Evolutionary conservation across 176 grass and related monocot species (phyloP).

Genomic region (Pontederia paniculata): DNA sequence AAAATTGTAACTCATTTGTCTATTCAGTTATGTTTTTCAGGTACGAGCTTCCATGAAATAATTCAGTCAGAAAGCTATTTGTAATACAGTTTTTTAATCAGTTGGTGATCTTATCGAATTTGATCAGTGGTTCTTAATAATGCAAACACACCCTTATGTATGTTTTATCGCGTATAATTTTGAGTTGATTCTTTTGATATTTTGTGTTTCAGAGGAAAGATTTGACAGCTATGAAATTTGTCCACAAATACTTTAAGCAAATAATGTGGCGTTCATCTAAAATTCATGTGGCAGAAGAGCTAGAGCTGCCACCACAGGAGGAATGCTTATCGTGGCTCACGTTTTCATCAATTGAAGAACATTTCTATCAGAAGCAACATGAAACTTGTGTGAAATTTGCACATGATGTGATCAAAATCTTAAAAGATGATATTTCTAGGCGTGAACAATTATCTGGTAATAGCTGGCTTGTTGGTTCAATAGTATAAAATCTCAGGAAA

Average conservation of each 20-base stretch:
- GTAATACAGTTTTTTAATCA: no score
- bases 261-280: conserved; percentile 99
- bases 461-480: conserved; percentile 11
- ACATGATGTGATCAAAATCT: conserved; percentile 82
- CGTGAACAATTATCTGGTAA: conserved; percentile 41
- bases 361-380: conserved; percentile 97
- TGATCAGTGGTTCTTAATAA: no score
- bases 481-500: conserved; percentile 8
- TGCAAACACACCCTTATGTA: no score
- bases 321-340: conserved; percentile 72
- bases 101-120: no score
- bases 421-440: conserved; percentile 46
- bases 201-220: conserved; percentile 49
- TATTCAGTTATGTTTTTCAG: no score
- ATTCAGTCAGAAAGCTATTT: no score
- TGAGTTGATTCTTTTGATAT: conserved; percentile 5
- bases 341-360: conserved; percentile 90
- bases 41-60: no score
- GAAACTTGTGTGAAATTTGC: conserved; percentile 77
- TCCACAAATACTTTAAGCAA: conserved; percentile 70
- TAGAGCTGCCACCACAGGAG: conserved; percentile 75
- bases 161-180: no score
- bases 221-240: conserved; percentile 58
- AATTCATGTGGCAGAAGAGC: conserved; percentile 67
- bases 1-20: no score